phyloP scores from a whole-genome alignment of 352 stramenopile species.

The Phytophthora citrophthora region DNA sequence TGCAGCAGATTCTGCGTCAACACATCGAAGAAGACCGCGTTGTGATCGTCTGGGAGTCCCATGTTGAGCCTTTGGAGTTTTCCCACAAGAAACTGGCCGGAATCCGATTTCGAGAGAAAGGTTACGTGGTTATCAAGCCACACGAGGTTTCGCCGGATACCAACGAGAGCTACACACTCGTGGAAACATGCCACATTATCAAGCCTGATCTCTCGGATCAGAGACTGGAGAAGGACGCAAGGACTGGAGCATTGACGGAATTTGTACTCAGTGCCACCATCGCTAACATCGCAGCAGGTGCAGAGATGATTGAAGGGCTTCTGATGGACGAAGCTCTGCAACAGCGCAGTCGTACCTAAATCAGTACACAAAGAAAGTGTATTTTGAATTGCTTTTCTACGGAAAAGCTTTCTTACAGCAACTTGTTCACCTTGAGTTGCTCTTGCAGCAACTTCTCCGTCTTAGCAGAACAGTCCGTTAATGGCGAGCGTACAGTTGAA shows the following conservation, averaged over 20 bases:
- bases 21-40: conserved; percentile 59
- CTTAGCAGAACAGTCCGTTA: conserved; percentile 53
- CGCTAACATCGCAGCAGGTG: conserved; percentile 42
- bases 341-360: conserved; percentile 21
- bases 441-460: conserved; percentile 40
- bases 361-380: too few relatives aligned
- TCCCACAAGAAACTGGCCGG: conserved; percentile 43
- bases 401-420: too few relatives aligned
- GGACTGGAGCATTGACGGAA: conserved; percentile 45
- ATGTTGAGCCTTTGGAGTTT: conserved; percentile 70
- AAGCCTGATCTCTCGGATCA: conserved; percentile 53
- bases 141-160: conserved; percentile 15
- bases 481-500: conserved; percentile 49
- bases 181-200: conserved; percentile 62
- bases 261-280: conserved; percentile 48
- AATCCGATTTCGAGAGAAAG: conserved; percentile 54
- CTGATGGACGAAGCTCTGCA: conserved; percentile 34
- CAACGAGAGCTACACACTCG: conserved; percentile 39
- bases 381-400: too few relatives aligned
- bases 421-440: too few relatives aligned
- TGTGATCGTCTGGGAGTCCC: conserved; percentile 64
- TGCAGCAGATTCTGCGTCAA: conserved; percentile 61
- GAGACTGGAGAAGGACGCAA: conserved; percentile 29
- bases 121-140: conserved; percentile 65
- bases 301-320: conserved; percentile 60